Evolutionary conservation across 371 early-diverging fungal genomes (phyloP).

Genomic region (Massospora cicadina): DNA sequence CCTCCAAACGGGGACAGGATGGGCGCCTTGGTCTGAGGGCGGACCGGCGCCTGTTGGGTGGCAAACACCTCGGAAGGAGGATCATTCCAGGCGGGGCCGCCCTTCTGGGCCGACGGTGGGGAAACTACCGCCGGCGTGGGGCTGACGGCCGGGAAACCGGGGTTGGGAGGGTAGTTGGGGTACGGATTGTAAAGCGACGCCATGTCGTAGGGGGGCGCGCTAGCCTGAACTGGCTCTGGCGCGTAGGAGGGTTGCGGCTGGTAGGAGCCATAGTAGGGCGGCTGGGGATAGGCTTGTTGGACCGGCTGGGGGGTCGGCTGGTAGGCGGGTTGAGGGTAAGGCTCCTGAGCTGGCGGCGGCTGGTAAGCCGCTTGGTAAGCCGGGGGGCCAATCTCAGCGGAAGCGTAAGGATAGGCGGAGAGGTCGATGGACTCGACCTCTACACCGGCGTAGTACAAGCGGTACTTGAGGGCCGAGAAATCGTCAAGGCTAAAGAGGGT

Average conservation of each 20-base stretch:
- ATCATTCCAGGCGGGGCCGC: constrained; percentile 15
- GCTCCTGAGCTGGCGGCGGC: constrained; percentile 16
- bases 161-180: constrained; percentile 4
- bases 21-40: constrained; percentile 12
- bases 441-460: constrained; percentile 43
- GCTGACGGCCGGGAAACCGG: not conserved
- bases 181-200: constrained; percentile 7
- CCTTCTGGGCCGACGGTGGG: constrained; percentile 11
- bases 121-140: constrained; percentile 4
- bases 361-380: constrained; percentile 10
- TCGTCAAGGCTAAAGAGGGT: constrained; percentile 24
- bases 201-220: not conserved
- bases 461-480: constrained; percentile 50
- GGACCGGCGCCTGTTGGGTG: constrained; percentile 1
- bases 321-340: constrained; percentile 6
- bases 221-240: constrained; percentile 14
- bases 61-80: constrained; percentile 13
- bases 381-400: constrained; percentile 20
- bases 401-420: constrained; percentile 48
- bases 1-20: constrained; percentile 12
- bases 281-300: constrained; percentile 9
- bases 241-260: constrained; percentile 17
- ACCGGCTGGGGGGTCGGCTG: not conserved
- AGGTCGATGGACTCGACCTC: constrained; percentile 24
- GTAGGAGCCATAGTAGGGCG: constrained; percentile 8